These are phyloP conservation scores for Candida lessepsii DNA, from an alignment of 805 yeast species.

Conservation along the genomic window DNA sequence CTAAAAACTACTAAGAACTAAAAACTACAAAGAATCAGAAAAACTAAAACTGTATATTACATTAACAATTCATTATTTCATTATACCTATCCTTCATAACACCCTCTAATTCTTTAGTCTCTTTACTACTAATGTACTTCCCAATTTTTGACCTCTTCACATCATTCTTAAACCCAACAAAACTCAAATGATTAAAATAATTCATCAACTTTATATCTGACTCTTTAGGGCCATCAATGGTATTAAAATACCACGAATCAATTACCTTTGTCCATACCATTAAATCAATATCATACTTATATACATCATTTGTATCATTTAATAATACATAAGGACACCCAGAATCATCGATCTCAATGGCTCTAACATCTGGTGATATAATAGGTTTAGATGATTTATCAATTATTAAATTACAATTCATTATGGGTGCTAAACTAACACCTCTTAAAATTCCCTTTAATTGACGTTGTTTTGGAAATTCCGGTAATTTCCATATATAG, in stretches of 20 bases:
- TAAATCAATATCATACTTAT: slow-evolving; percentile 40
- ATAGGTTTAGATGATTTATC: slow-evolving; percentile 9
- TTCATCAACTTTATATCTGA: slow-evolving; percentile 2
- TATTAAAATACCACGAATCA: slow-evolving; percentile 43
- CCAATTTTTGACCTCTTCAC: slow-evolving; percentile 13
- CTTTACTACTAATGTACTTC: slow-evolving; percentile 13
- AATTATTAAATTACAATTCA: slow-evolving; percentile 32
- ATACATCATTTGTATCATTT: slow-evolving; percentile 35
- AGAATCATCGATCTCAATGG: slow-evolving; percentile 32
- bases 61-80: slow-evolving; percentile 6
- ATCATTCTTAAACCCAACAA: slow-evolving; percentile 15
- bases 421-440: slow-evolving; percentile 52
- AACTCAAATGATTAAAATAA: slow-evolving; percentile 12
- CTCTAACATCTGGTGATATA: slow-evolving; percentile 18
- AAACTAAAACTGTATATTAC: neutral
- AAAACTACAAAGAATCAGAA: neutral
- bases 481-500: slow-evolving; percentile 49
- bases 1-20: too few relatives aligned
- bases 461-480: slow-evolving; percentile 14
- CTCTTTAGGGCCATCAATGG: slow-evolving; percentile 1
- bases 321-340: slow-evolving; percentile 47
- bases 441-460: slow-evolving; percentile 36
- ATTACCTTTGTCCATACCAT: slow-evolving; percentile 47
- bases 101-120: slow-evolving; percentile 14
- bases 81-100: slow-evolving; percentile 17